phyloP scores from a whole-genome alignment of 768 basidiomycete species.

The Hydnomerulius pinastri region DNA sequence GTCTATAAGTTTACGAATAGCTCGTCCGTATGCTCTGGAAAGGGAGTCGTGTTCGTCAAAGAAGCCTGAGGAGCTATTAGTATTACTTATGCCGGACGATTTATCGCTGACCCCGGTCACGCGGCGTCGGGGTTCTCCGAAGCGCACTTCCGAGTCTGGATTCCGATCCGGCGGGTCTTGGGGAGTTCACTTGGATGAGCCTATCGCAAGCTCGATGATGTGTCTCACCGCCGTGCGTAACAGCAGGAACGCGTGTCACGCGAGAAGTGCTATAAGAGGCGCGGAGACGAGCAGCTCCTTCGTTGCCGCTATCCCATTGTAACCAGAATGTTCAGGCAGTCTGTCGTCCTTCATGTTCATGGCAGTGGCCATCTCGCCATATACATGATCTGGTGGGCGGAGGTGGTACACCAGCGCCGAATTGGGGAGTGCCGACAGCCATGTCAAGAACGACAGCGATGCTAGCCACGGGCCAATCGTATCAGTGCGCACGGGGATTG shows the following conservation, averaged over 20 bases:
- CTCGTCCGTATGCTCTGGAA: too few relatives aligned
- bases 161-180: too few relatives aligned
- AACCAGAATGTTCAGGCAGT: constrained; percentile 15
- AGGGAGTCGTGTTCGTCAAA: too few relatives aligned
- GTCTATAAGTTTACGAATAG: too few relatives aligned
- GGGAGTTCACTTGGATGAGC: too few relatives aligned
- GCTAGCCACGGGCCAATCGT: constrained; percentile 96
- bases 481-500: constrained; percentile 85
- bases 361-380: neutral
- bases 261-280: constrained; percentile 70
- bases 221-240: constrained; percentile 63
- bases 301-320: constrained; percentile 38
- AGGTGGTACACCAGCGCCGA: constrained; percentile 91
- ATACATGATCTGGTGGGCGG: constrained; percentile 44
- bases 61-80: too few relatives aligned
- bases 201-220: constrained; percentile 68
- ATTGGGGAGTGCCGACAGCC: constrained; percentile 88
- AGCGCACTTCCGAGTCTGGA: too few relatives aligned
- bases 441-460: constrained; percentile 82
- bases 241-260: constrained; percentile 86
- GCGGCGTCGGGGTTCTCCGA: too few relatives aligned
- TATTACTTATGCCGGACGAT: too few relatives aligned
- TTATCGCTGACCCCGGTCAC: too few relatives aligned
- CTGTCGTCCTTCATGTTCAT: constrained; percentile 6
- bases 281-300: constrained; percentile 61